Conservation (phyloP, 129 eudicot genomes). For the Smallanthus sonchifolius region DNA sequence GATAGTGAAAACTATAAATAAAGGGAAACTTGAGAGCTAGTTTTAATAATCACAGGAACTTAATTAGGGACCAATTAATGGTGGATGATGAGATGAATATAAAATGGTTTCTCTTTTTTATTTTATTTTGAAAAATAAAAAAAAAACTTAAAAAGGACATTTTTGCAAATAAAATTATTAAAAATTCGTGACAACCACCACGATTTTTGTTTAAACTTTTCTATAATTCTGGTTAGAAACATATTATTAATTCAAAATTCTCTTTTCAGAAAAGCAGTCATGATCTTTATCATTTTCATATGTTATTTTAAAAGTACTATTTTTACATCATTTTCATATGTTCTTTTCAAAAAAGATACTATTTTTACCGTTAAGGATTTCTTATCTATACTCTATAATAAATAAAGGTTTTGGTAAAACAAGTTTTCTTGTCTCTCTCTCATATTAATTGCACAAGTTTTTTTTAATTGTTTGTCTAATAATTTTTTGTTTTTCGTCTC, state of each 20-base stretch:
- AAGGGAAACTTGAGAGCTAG: background rate
- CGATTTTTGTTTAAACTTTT: background rate
- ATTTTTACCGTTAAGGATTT: background rate
- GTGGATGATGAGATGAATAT: conserved; percentile 16
- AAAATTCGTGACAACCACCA: conserved; percentile 2
- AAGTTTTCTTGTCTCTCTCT: too few species aligned
- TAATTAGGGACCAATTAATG: background rate
- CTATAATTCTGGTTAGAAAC: too few species aligned
- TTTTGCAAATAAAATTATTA: background rate
- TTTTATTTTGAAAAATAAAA: background rate
- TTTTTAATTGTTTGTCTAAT: too few species aligned
- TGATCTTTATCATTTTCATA: background rate
- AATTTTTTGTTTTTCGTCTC: too few species aligned
- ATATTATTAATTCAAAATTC: background rate
- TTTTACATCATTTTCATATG: too few species aligned
- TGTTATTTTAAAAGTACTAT: too few species aligned
- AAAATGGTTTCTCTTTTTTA: background rate
- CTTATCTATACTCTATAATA: too few species aligned
- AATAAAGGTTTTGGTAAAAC: too few species aligned
- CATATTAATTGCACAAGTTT: too few species aligned
- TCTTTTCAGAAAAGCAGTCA: background rate
- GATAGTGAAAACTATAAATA: too few species aligned
- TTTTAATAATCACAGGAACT: conserved; percentile 8
- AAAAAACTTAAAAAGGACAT: background rate
- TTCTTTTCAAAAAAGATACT: background rate